Conservation (phyloP, 257 asterid genomes). For the Handroanthus guayacan region DNA sequence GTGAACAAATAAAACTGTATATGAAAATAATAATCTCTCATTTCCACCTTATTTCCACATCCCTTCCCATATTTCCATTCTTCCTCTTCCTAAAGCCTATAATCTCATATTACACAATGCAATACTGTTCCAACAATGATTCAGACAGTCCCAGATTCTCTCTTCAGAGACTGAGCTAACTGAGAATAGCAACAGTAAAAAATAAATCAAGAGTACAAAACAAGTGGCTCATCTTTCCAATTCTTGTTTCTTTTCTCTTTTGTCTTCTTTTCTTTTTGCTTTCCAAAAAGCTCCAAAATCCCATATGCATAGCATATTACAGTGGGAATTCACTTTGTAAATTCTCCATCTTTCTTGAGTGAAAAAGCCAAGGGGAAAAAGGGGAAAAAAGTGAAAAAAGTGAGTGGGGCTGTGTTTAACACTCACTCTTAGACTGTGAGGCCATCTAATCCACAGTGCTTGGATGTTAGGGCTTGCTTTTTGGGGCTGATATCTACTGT, state of each 20-base stretch:
- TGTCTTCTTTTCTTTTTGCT: not conserved
- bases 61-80: no score
- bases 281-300: constrained; percentile 3
- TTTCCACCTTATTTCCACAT: no score
- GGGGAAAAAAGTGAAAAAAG: not conserved
- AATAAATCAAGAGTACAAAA: no score
- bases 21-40: no score
- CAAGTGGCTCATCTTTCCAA: not conserved
- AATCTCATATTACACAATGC: no score
- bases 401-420: not conserved
- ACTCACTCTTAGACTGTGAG: constrained; percentile 59
- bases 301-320: constrained; percentile 19
- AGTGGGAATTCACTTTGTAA: constrained; percentile 25
- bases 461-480: constrained; percentile 71
- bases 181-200: no score
- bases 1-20: no score
- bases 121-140: no score
- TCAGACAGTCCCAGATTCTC: no score
- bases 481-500: constrained; percentile 82
- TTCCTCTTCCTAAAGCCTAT: no score
- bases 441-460: constrained; percentile 94
- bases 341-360: not conserved
- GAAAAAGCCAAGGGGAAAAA: not conserved
- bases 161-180: no score
- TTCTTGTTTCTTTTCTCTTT: not conserved